Evolutionary conservation across 345 rosid species (phyloP), one percentile per base, ranked within the genome.

Genomic region (Turritis glabra): DNA sequence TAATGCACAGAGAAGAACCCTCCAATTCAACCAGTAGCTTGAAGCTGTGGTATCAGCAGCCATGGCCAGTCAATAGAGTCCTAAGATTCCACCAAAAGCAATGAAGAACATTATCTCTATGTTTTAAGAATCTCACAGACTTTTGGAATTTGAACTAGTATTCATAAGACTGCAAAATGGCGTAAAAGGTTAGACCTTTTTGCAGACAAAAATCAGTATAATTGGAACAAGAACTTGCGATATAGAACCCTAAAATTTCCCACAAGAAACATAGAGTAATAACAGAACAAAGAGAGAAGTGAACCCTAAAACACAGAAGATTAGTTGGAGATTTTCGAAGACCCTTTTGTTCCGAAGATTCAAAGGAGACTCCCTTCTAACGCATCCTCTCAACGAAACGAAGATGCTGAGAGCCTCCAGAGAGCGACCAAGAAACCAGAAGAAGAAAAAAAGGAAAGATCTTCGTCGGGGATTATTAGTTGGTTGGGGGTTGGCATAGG

Each of bases 21-120:
- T 88, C 99, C 99, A 96, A 72, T 86, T 96, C 64, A 88, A 50
- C 99, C 99, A 96, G 86, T 92, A 96, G 21, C 74, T 79, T 54
- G 85, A 40, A 73, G 77, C 41, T 12, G 91, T 88, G 6, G 99
- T 87, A 75, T 90, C 75, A 62, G 71, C 77, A 44, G 87, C 82
- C 86, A 82, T 80, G 54, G 57, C 82, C n/a, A 90, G 91, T 69
- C 64, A 62, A 12, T 21, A 53, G 44, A 53, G 32, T 69, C 75
- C 75, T 53, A 32, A 15, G 73, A 67, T 21, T 59, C 53, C 67
- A 69, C 69, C 69, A 51, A 29, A 21, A 50, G n/a, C 44, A 59
- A 67, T 46, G 23, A 35, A 60, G 29, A 62, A 40, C 33, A 48
- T 26, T 0, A 68, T 17, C 38, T 26, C 19, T 40, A 47, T 1